These are phyloP conservation scores for Erodium maritimum DNA, from an alignment of 345 rosid species.

Conservation along the genomic window DNA sequence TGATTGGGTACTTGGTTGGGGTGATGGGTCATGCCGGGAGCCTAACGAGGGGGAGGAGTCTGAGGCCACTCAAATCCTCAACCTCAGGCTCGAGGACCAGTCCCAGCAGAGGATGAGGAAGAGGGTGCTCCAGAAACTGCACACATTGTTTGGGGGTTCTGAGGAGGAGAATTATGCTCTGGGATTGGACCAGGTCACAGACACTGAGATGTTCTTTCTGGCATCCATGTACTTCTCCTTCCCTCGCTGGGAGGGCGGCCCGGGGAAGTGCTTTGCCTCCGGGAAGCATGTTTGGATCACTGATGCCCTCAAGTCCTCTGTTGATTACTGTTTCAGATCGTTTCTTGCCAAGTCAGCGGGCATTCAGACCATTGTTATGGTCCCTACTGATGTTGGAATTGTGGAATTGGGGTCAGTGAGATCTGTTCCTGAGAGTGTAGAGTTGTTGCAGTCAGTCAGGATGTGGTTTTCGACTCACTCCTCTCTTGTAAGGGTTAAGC, in stretches of 20 bases:
- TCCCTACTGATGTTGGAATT: slow-evolving; percentile 81
- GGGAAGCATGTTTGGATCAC: slow-evolving; percentile 69
- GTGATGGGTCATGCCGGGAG: slow-evolving; percentile 89
- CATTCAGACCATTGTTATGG: slow-evolving; percentile 67
- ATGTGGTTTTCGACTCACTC: slow-evolving; percentile 35
- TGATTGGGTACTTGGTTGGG: slow-evolving; percentile 91
- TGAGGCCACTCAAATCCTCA: slow-evolving; percentile 24
- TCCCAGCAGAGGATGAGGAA: slow-evolving; percentile 75
- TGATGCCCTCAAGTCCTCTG: slow-evolving; percentile 30
- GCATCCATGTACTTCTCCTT: slow-evolving; percentile 97
- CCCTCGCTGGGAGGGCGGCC: slow-evolving; percentile 78
- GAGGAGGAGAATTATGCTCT: slow-evolving; percentile 81
- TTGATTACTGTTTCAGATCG: slow-evolving; percentile 80
- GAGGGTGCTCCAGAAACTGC: slow-evolving; percentile 76
- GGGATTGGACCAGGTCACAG: slow-evolving; percentile 78
- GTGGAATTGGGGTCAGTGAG: slow-evolving; percentile 91
- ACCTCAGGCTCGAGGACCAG: slow-evolving; percentile 38
- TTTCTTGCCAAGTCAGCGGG: slow-evolving; percentile 73
- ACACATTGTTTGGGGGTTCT: slow-evolving; percentile 66
- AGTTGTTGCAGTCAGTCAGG: slow-evolving; percentile 42
- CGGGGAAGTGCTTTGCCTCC: slow-evolving; percentile 72
- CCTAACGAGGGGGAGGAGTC: slow-evolving; percentile 70
- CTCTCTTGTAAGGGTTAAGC: slow-evolving; percentile 24
- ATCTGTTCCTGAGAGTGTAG: slow-evolving; percentile 58
- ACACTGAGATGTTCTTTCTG: slow-evolving; percentile 84